phyloP scores from a whole-genome alignment of 495 filamentous ascomycete genomes.

The Hypoxylon rickii region DNA sequence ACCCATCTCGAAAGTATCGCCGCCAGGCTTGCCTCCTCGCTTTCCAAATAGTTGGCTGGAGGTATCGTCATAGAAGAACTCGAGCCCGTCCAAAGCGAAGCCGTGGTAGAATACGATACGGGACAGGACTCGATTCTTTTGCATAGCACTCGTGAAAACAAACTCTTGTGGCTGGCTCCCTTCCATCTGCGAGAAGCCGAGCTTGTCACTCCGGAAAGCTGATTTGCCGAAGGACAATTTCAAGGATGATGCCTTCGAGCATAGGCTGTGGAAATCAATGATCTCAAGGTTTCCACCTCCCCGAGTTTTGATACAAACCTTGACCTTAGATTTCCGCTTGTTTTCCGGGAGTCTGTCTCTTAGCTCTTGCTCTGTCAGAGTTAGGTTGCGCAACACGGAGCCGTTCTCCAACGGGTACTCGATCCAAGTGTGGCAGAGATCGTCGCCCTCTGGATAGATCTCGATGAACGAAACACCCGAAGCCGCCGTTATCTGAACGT shows the following conservation, averaged over 20 bases:
- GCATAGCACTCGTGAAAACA: conserved; percentile 70
- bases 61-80: conserved; percentile 90
- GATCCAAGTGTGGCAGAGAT: conserved; percentile 74
- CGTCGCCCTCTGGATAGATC: conserved; percentile 74
- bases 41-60: conserved; percentile 91
- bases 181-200: conserved; percentile 75
- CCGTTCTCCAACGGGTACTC: conserved; percentile 72
- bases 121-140: conserved; percentile 73
- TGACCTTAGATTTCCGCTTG: conserved; percentile 71
- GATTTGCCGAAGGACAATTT: conserved; percentile 72
- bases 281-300: conserved; percentile 73
- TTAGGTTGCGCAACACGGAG: conserved; percentile 68
- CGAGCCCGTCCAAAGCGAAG: conserved; percentile 78
- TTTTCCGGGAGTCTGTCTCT: conserved; percentile 69
- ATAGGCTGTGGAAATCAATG: conserved; percentile 69
- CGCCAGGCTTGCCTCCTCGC: conserved; percentile 72
- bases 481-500: conserved; percentile 76
- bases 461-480: conserved; percentile 84
- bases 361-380: conserved; percentile 75
- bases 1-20: conserved; percentile 79
- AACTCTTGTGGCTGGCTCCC: conserved; percentile 74
- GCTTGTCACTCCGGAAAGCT: conserved; percentile 75
- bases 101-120: conserved; percentile 80
- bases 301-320: conserved; percentile 72
- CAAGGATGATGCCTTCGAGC: conserved; percentile 70